Conservation (phyloP, 148 eudicot genomes). For the Rhododendron kiyosumense region DNA sequence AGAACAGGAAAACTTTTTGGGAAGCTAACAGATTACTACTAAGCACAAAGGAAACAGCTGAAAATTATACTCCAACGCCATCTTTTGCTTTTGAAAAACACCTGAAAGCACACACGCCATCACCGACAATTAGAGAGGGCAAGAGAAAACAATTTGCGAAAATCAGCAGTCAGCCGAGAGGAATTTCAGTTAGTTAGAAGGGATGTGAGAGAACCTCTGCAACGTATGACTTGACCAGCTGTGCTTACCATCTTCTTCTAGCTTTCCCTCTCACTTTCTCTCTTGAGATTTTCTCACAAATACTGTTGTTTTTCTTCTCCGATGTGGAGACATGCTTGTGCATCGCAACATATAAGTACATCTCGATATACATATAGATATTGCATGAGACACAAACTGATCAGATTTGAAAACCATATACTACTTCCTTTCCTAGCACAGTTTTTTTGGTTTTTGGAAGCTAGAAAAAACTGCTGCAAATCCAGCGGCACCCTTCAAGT, state of each 20-base stretch:
- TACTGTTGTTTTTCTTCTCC: neutral
- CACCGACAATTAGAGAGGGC: neutral
- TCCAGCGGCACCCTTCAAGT: neutral
- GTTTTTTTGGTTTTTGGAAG: neutral
- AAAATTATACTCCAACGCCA: no score
- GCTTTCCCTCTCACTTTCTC: neutral
- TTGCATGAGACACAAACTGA: neutral
- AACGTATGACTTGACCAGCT: constrained; percentile 19
- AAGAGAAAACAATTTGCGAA: neutral
- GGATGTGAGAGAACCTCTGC: constrained; percentile 15
- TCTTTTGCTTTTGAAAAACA: no score
- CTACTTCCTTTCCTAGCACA: neutral
- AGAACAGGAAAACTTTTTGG: no score
- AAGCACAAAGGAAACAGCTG: no score
- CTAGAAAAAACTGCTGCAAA: neutral
- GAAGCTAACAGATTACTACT: no score
- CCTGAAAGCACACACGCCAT: no score
- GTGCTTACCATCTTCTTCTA: constrained; percentile 15
- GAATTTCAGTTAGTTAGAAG: neutral
- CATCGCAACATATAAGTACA: neutral
- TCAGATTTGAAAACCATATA: neutral
- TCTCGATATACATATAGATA: neutral
- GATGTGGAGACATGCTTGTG: neutral
- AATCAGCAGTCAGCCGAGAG: neutral
- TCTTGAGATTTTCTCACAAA: neutral